phyloP scores from a whole-genome alignment of 495 filamentous ascomycete genomes.

The Tuber borchii region DNA sequence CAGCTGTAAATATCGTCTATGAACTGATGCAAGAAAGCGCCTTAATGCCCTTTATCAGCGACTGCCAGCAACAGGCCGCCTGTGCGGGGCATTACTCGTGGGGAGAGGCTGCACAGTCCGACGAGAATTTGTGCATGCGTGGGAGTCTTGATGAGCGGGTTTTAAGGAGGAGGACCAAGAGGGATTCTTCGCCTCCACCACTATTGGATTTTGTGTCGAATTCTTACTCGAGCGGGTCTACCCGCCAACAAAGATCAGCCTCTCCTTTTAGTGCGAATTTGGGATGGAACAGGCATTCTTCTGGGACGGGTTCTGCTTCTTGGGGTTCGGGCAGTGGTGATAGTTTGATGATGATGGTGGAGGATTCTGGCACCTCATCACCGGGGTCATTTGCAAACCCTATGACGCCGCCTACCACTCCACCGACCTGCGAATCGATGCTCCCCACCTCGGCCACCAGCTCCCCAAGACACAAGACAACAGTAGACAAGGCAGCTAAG shows the following conservation, averaged over 20 bases:
- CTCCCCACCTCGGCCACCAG: conserved; percentile 52
- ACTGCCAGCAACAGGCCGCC: conserved; percentile 43
- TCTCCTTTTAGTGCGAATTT: conserved; percentile 39
- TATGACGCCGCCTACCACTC: conserved; percentile 85
- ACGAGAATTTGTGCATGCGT: conserved; percentile 41
- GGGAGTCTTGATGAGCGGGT: conserved; percentile 44
- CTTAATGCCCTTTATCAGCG: conserved; percentile 71
- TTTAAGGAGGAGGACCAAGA: conserved; percentile 36
- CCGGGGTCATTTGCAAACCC: conserved; percentile 53
- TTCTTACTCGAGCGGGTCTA: conserved; percentile 40
- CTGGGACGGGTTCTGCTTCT: conserved; percentile 17
- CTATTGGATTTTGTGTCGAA: conserved; percentile 40
- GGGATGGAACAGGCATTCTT: conserved; percentile 30
- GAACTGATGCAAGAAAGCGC: conserved; percentile 98
- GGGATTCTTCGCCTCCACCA: conserved; percentile 34
- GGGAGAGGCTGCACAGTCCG: conserved; percentile 37
- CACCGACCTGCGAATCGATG: conserved; percentile 60
- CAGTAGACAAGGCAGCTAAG: conserved; percentile 43
- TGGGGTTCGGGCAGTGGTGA: conserved; percentile 48
- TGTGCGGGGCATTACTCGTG: conserved; percentile 40
- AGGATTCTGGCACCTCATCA: conserved; percentile 48
- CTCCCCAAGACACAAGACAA: conserved; percentile 42
- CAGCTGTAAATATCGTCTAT: conserved; percentile 85
- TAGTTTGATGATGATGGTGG: conserved; percentile 44
- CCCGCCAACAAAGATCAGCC: conserved; percentile 28